Base-by-base conservation (phyloP, 208 protist species). In the Porcisia deanei region DNA sequence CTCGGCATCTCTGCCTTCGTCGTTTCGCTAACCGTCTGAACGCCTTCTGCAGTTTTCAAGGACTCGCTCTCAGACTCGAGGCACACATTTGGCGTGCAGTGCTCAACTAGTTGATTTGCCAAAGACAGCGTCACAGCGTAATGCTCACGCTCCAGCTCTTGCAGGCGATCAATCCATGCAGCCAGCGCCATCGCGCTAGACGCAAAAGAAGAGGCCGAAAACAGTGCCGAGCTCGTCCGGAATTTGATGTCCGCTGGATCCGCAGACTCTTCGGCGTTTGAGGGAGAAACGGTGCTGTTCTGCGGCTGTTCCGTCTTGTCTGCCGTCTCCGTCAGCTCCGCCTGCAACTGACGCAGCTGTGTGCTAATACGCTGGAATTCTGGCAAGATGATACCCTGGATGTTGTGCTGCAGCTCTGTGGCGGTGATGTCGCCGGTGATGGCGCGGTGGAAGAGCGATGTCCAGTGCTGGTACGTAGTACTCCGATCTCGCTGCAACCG, bases 401-500 rank as follows among this genome's bases (percentile, higher is more conserved):
- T 81, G 54, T 81, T 72, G 67, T 73, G 57, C 14, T 90, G 79
- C 49, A 94, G 83, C 34, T 90, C 86, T 22, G 22, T 71, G 47
- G 61, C 66, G 14, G 79, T 85, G 63, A 88, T 58, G n/a, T 76
- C 84, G 34, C 88, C 89, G 1, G 47, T 59, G 22, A 96, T 58
- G n/a, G 81, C 84, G 41, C 68, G 60, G 76, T 85, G 79, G 77
- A 93, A 91, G 41, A 85, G 78, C 3, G 69, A 63, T 30, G 84
- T 84, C 90, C 90, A 94, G 22, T 76, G 61, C 25, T 91, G 85
- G 80, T 94, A 95, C 18, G 81, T 57, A 65, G 81, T 66, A 66
- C 90, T 95, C 45, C 92, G 92, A 55, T 87, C 76, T 37, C 86
- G 81, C 75, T 95, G 92, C 39, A 88, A 74, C 66, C 70, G 30